Conservation (phyloP, 495 filamentous ascomycete species). For the Articulospora tetracladia region DNA sequence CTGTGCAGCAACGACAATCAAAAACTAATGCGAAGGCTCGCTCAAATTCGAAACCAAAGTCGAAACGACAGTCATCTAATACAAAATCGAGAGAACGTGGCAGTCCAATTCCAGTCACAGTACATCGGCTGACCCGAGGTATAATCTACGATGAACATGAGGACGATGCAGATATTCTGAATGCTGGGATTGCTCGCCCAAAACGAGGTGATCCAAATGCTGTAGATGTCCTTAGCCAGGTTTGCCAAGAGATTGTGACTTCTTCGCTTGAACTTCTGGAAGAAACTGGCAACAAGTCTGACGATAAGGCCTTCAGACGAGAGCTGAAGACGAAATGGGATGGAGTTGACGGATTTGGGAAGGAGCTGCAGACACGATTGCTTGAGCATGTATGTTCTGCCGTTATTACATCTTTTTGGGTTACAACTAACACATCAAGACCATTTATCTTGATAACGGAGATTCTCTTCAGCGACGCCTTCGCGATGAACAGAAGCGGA, state of each 20-base stretch:
- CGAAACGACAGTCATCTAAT: background rate
- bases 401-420: conserved; percentile 23
- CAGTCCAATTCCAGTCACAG: conserved; percentile 24
- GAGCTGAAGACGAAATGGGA: conserved; percentile 59
- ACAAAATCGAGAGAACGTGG: conserved; percentile 6
- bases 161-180: conserved; percentile 35
- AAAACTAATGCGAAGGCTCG: background rate
- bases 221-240: conserved; percentile 64
- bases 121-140: conserved; percentile 21
- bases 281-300: conserved; percentile 31
- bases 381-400: conserved; percentile 50
- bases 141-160: conserved; percentile 29
- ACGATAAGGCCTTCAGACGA: conserved; percentile 37
- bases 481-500: conserved; percentile 60
- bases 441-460: conserved; percentile 60
- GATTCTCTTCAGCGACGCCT: conserved; percentile 59
- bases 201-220: conserved; percentile 64
- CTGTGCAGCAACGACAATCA: conserved; percentile 20
- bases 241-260: conserved; percentile 65
- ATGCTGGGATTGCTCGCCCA: conserved; percentile 42
- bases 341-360: conserved; percentile 63
- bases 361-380: conserved; percentile 61
- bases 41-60: background rate
- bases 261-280: conserved; percentile 42
- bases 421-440: conserved; percentile 26